These are phyloP conservation scores for Nelumbo lutea DNA, from an alignment of 164 flowering plant species.

Conservation along the genomic window DNA sequence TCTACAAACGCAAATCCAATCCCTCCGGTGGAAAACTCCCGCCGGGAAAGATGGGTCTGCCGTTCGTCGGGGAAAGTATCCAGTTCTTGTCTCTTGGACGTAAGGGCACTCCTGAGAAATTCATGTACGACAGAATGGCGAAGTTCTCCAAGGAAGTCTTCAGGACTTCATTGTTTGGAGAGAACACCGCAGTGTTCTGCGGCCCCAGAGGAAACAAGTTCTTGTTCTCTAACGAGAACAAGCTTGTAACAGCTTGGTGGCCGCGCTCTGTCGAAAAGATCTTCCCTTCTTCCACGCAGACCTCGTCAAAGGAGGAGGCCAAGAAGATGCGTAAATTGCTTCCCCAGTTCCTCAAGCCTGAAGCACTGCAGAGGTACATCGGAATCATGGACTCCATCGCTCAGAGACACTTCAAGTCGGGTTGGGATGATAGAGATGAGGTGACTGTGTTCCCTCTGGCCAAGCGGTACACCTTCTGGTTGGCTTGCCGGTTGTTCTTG, in stretches of 20 bases:
- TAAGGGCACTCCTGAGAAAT: too few species aligned
- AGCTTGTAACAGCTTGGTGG: slow-evolving; percentile 44
- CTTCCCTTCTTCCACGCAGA: slow-evolving; percentile 28
- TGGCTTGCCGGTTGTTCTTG: slow-evolving; percentile 14
- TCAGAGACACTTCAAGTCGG: slow-evolving; percentile 16
- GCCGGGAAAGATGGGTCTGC: too few species aligned
- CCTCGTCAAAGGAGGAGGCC: slow-evolving; percentile 26
- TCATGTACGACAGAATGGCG: too few species aligned
- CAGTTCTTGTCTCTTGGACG: too few species aligned
- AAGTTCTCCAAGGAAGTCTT: slow-evolving; percentile 13
- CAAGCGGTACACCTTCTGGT: slow-evolving; percentile 12
- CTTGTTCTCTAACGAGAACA: slow-evolving; percentile 50
- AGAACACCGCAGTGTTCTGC: slow-evolving; percentile 27
- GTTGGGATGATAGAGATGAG: slow-evolving; percentile 26
- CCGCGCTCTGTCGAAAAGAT: slow-evolving; percentile 35
- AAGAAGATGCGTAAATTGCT: slow-evolving; percentile 27
- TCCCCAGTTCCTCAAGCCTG: slow-evolving; percentile 35
- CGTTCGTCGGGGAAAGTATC: too few species aligned
- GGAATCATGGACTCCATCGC: slow-evolving; percentile 37
- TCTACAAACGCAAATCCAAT: too few species aligned
- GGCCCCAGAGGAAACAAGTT: slow-evolving; percentile 40
- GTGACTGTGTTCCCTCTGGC: slow-evolving; percentile 16
- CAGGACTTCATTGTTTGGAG: slow-evolving; percentile 31
- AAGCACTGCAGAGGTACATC: slow-evolving; percentile 33
- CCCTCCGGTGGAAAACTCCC: too few species aligned